Base-by-base conservation (phyloP, 1,139 yeast species). In the Saccharomyces pastorianus region DNA sequence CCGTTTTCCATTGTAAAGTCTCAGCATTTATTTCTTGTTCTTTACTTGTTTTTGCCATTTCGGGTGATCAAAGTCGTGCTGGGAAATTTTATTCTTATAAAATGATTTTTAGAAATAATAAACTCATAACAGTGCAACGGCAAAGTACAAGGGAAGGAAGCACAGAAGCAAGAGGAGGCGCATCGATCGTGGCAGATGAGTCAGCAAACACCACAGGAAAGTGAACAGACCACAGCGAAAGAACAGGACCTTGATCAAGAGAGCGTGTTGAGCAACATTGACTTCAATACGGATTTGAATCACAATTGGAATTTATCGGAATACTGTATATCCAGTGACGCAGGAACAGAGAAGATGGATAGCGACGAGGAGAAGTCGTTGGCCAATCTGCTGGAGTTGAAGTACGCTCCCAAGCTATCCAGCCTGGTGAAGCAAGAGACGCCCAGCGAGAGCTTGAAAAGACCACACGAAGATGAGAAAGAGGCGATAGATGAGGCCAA, bases 291-390 rank as follows among this genome's bases (percentile, higher is more conserved):
- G 56, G 57, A 60, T 38, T 53, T 57, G 17, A 56, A 55, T 46
- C 49, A 50, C 29, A 57, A 56, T 20, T 53, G 59, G 42, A 60
- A 63, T 51, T 51, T 63, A 42, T 60, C 64, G 34, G 67, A 68
- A 52, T 63, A 61, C 56, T 63, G 65, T 56, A 60, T 66, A 32
- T 62, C 68, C 14, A 62, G 68, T 51, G 69, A 66, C 58, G 71
- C 71, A 47, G 71, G 67, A 49, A 68, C 71, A 2, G 71, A 68
- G 52, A 67, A 65, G 54, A 61, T 68, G 68, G 68, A 56, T 13
- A 62, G 58, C 25, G 50, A 42, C 28, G 20, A 20, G 9, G 44
- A 49, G 20, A 47, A 23, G 23, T 46, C 14, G 31, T 32, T 14
- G 38, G 28, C 13, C 14, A 32, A 26, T 14, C 9, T 50, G 25